Conservation (phyloP, 768 basidiomycete genomes). For the Pholiota molesta region DNA sequence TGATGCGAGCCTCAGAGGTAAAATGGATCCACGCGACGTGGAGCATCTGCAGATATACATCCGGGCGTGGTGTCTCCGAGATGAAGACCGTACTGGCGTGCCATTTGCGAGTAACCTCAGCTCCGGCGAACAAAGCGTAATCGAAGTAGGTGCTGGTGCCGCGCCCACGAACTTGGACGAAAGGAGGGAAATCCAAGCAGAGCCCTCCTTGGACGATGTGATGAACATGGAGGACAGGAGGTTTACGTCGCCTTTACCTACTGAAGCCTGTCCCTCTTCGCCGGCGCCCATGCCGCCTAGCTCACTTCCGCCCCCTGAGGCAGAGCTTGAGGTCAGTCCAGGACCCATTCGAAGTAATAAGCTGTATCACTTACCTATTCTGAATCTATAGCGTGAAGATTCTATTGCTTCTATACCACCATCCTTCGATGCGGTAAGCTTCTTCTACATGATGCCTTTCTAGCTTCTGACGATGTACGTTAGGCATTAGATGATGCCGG, state of each 20-base stretch:
- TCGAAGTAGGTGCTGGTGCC: not conserved
- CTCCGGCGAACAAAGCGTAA: not conserved
- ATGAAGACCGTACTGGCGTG: slow-evolving; percentile 16
- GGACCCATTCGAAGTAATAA: not conserved
- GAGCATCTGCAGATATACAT: slow-evolving; percentile 36
- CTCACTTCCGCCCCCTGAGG: slow-evolving; percentile 19
- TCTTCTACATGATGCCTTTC: not conserved
- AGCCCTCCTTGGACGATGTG: not conserved
- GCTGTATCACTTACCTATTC: not conserved
- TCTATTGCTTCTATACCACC: slow-evolving; percentile 4
- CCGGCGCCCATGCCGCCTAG: slow-evolving; percentile 26
- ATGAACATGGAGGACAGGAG: slow-evolving; percentile 2
- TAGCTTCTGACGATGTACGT: not conserved
- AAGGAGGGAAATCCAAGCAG: slow-evolving; percentile 2
- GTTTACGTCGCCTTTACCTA: slow-evolving; percentile 24
- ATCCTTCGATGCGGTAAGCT: not conserved
- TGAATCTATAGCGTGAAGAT: slow-evolving; percentile 7
- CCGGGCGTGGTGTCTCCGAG: slow-evolving; percentile 47
- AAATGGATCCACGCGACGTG: slow-evolving; percentile 44
- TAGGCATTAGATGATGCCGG: not conserved
- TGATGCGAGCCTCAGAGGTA: slow-evolving; percentile 38
- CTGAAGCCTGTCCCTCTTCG: slow-evolving; percentile 23
- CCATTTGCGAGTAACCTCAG: not conserved
- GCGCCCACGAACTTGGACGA: not conserved
- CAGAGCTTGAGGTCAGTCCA: slow-evolving; percentile 14